These are phyloP conservation scores for Furcasterigmium sp. DNA, from an alignment of 2,329 filamentous ascomycete genomes.

Conservation along the genomic window DNA sequence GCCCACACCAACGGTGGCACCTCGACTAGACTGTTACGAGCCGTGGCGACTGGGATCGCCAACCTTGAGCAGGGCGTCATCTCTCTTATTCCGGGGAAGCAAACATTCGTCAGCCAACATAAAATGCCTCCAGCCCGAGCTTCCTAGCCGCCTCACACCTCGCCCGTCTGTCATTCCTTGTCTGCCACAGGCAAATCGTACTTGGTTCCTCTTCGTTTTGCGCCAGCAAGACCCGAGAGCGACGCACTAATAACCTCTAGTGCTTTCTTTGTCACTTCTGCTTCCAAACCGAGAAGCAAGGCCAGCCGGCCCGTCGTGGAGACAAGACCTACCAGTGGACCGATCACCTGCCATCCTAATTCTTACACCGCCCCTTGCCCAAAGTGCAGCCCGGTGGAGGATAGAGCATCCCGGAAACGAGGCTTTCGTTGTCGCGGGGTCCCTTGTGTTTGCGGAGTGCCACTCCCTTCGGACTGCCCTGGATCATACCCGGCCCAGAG, in stretches of 20 bases:
- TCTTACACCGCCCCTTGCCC: conserved; percentile 13
- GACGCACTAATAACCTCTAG: conserved; percentile 12
- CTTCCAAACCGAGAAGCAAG: conserved; percentile 9
- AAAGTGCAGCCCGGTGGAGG: conserved; percentile 8
- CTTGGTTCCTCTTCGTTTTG: conserved; percentile 13
- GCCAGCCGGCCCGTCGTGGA: conserved; percentile 11
- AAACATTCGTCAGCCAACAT: conserved; percentile 10
- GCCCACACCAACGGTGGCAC: neutral
- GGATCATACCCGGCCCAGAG: conserved; percentile 11
- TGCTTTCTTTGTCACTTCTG: conserved; percentile 6
- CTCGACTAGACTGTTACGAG: too few species aligned
- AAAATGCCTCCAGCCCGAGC: conserved; percentile 16
- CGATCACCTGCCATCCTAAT: conserved; percentile 13
- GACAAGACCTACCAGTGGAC: conserved; percentile 13
- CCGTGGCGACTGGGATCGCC: neutral
- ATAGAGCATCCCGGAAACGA: conserved; percentile 12
- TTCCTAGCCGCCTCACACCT: conserved; percentile 7
- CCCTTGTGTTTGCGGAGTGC: conserved; percentile 13
- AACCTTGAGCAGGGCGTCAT: neutral
- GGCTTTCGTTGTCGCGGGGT: conserved; percentile 13
- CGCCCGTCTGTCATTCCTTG: conserved; percentile 11
- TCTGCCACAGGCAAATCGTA: conserved; percentile 9
- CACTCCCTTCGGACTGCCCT: conserved; percentile 10
- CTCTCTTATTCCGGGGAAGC: neutral
- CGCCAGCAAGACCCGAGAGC: conserved; percentile 12